Percentiles rank a stretch among this genome's conserved stretches.
Evolutionary conservation across 805 yeast genomes (phyloP).

Genomic region (Kodamaea fukazawae): DNA sequence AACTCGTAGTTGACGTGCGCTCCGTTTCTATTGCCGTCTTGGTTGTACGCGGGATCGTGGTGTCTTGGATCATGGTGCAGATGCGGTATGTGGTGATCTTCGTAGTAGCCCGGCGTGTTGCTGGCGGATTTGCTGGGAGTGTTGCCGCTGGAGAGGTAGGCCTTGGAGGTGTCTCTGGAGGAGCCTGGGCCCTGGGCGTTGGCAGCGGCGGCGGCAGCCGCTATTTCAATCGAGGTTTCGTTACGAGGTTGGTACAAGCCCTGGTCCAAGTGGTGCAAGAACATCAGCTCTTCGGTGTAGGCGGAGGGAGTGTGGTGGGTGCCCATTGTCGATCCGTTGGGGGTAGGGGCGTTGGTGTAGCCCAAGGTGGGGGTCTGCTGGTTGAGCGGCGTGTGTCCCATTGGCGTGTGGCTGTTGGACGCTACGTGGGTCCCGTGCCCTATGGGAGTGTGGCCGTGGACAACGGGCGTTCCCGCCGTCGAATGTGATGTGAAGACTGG

Average conservation of each 20-base stretch:
- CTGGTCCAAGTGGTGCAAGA: slow-evolving; percentile 29
- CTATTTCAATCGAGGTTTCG: slow-evolving; percentile 5
- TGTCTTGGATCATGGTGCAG: neutral
- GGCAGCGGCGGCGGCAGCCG: slow-evolving; percentile 9
- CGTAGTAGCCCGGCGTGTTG: slow-evolving; percentile 3
- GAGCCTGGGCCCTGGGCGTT: slow-evolving; percentile 10
- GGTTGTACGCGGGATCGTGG: neutral
- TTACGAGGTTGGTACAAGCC: slow-evolving; percentile 18
- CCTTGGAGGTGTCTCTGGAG: slow-evolving; percentile 5
- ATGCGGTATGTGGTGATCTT: neutral
- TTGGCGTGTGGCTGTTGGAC: slow-evolving; percentile 1
- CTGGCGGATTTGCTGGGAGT: slow-evolving; percentile 6
- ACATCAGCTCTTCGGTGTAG: slow-evolving; percentile 18
- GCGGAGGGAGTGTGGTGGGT: slow-evolving; percentile 3
- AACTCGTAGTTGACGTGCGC: slow-evolving; percentile 17
- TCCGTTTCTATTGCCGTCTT: neutral
- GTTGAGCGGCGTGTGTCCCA: neutral
- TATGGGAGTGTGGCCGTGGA: slow-evolving; percentile 1
- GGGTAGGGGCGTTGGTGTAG: slow-evolving; percentile 7
- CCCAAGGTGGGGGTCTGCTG: neutral
- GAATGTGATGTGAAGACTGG: neutral
- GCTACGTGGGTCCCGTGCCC: slow-evolving; percentile 1
- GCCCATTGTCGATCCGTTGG: slow-evolving; percentile 12
- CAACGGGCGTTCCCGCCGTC: slow-evolving; percentile 1
- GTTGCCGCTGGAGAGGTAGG: slow-evolving; percentile 9